phyloP scores from a whole-genome alignment of 2,329 filamentous ascomycete species.

The Didymella arachidicola region DNA sequence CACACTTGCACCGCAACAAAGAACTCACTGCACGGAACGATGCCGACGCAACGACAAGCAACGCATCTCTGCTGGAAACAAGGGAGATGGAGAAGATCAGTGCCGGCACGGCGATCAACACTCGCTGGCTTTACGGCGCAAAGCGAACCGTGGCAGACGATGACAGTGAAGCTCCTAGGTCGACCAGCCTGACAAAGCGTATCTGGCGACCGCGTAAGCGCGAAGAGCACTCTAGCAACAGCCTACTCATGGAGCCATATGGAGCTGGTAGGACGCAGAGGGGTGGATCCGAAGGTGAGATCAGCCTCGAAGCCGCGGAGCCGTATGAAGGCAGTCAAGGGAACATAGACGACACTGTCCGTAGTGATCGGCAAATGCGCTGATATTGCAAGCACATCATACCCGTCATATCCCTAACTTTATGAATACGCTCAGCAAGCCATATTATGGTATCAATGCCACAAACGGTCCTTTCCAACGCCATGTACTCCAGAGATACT shows the following conservation, averaged over 20 bases:
- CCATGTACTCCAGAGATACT: constrained; percentile 9
- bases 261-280: background rate
- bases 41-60: background rate
- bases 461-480: constrained; percentile 3
- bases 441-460: constrained; percentile 15
- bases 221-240: background rate
- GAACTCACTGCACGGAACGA: background rate
- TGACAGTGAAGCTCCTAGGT: background rate
- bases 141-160: background rate
- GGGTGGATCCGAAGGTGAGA: background rate
- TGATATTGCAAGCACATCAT: background rate
- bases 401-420: background rate
- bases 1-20: background rate
- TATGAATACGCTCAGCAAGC: background rate
- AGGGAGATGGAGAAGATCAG: background rate
- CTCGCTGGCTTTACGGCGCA: background rate
- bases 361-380: background rate
- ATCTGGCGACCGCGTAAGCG: background rate
- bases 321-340: background rate
- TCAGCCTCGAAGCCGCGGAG: background rate
- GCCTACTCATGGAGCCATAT: background rate
- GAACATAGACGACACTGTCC: background rate
- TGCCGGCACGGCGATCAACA: background rate
- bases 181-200: background rate
- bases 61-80: background rate